Evolutionary conservation across 192 early-diverging fungal species (phyloP).

Genomic region (Linnemannia exigua): DNA sequence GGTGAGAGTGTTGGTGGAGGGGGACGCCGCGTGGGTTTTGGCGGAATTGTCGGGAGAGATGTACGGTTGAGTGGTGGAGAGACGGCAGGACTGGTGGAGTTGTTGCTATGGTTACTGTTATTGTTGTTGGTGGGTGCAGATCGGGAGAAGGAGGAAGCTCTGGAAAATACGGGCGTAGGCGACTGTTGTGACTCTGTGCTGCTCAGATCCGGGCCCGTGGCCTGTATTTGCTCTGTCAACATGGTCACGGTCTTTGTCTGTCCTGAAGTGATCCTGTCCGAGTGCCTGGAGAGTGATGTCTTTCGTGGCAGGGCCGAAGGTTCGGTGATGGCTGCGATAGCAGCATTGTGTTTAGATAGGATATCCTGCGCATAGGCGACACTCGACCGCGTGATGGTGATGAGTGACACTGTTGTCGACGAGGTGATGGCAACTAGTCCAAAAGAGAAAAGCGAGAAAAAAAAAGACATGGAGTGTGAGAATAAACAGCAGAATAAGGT

Average conservation of each 20-base stretch:
- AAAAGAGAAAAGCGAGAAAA: background rate
- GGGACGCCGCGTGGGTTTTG: constrained; percentile 64
- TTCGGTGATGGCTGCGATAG: constrained; percentile 39
- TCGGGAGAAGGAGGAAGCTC: constrained; percentile 23
- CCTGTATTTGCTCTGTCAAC: constrained; percentile 50
- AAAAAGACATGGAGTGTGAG: constrained; percentile 2
- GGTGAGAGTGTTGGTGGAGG: constrained; percentile 29
- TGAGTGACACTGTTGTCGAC: constrained; percentile 54
- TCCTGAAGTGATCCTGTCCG: constrained; percentile 41
- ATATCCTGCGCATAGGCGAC: constrained; percentile 62
- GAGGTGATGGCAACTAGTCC: constrained; percentile 57
- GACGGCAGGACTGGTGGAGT: constrained; percentile 15
- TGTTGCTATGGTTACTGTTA: background rate
- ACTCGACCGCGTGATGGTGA: constrained; percentile 59
- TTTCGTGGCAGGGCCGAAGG: constrained; percentile 49
- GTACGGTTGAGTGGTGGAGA: constrained; percentile 23
- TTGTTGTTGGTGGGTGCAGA: constrained; percentile 18
- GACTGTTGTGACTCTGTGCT: constrained; percentile 21
- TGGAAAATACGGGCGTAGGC: constrained; percentile 30
- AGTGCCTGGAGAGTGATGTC: constrained; percentile 45
- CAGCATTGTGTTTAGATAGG: constrained; percentile 56
- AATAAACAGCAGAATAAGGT: constrained; percentile 11
- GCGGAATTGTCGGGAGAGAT: constrained; percentile 58
- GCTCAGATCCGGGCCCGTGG: constrained; percentile 25
- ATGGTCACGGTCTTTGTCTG: constrained; percentile 53